Percentiles rank a stretch among this genome's conserved stretches.
These are phyloP conservation scores for Daldinia loculata DNA, from an alignment of 495 filamentous ascomycete species.

Conservation along the genomic window DNA sequence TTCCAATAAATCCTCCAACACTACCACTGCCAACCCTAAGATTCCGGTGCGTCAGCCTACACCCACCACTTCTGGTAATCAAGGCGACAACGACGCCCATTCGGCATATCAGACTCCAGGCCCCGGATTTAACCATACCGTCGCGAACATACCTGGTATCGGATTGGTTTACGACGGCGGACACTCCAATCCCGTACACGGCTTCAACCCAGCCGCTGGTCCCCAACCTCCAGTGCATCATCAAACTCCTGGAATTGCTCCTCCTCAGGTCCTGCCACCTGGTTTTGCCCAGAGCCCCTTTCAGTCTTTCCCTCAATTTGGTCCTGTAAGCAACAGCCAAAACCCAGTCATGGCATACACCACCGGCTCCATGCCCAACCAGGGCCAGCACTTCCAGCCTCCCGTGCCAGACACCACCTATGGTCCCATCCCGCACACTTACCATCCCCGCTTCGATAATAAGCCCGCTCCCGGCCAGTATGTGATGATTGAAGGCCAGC, in stretches of 20 bases:
- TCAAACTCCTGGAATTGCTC: slow-evolving; percentile 14
- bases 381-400: slow-evolving; percentile 56
- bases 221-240: slow-evolving; percentile 17
- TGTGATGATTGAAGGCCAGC: slow-evolving; percentile 10
- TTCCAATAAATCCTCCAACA: not conserved
- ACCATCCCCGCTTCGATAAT: slow-evolving; percentile 55
- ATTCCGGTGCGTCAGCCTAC: slow-evolving; percentile 7
- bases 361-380: slow-evolving; percentile 35
- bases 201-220: slow-evolving; percentile 20
- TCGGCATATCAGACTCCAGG: slow-evolving; percentile 19
- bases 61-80: not conserved
- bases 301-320: slow-evolving; percentile 9
- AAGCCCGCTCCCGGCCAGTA: slow-evolving; percentile 21
- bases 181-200: slow-evolving; percentile 9
- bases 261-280: slow-evolving; percentile 19
- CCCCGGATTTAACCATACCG: slow-evolving; percentile 35
- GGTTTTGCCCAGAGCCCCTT: slow-evolving; percentile 21
- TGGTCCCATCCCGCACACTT: slow-evolving; percentile 55
- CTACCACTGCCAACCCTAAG: slow-evolving; percentile 1
- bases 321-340: slow-evolving; percentile 10
- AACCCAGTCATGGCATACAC: slow-evolving; percentile 23
- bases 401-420: slow-evolving; percentile 56
- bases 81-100: not conserved
- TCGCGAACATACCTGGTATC: slow-evolving; percentile 39
- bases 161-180: slow-evolving; percentile 28